A percentile compares a stretch with the other conserved stretches of the same genome.
Conservation (phyloP, 257 asterid genomes). For the Rauvolfia tetraphylla region DNA sequence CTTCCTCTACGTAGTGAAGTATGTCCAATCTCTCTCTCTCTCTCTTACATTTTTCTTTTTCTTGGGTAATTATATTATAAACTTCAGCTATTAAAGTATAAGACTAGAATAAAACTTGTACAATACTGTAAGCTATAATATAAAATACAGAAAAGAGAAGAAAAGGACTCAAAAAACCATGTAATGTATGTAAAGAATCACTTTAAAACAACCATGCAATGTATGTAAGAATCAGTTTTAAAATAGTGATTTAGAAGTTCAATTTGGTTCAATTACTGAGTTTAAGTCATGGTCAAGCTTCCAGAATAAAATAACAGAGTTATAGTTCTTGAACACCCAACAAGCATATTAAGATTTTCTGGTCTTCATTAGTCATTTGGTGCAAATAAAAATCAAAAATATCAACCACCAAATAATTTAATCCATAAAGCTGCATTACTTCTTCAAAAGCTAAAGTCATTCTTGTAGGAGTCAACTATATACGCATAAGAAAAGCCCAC, state of each 20-base stretch:
- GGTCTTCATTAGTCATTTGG: neutral
- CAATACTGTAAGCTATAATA: neutral
- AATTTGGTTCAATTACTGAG: neutral
- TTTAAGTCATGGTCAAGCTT: neutral
- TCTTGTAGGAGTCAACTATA: neutral
- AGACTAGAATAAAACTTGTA: neutral
- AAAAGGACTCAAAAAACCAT: neutral
- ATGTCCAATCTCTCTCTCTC: neutral
- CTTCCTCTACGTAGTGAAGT: too few relatives aligned
- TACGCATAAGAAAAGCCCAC: neutral
- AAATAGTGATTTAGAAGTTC: neutral
- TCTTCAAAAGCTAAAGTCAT: neutral
- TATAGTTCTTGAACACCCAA: neutral
- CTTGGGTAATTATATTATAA: neutral
- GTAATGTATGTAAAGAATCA: neutral
- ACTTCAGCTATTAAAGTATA: neutral
- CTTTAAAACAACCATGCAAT: too few relatives aligned
- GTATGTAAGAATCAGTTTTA: neutral
- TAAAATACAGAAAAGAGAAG: neutral
- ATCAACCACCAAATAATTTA: neutral
- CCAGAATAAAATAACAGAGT: neutral
- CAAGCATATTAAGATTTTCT: neutral
- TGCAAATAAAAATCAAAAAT: neutral
- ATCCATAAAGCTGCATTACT: neutral
- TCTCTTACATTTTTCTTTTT: too few relatives aligned